phyloP scores from a whole-genome alignment of 2,329 filamentous ascomycete species.

The Arthroderma sp. region DNA sequence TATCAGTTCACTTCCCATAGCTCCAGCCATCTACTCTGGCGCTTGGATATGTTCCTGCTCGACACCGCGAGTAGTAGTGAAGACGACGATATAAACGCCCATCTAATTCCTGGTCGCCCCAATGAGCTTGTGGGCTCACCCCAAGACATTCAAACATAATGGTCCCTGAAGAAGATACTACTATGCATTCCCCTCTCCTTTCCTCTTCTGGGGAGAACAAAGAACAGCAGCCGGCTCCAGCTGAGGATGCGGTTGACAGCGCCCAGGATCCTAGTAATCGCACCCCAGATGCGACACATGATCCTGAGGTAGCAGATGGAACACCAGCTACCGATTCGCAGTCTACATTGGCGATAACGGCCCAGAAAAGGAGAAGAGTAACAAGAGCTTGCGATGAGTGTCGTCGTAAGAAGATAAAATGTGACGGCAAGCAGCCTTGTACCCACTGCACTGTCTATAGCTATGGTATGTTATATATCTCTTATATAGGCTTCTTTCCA shows the following conservation, averaged over 20 bases:
- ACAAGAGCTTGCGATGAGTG: conserved; percentile 75
- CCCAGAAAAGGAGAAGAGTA: conserved; percentile 66
- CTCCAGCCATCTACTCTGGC: neutral
- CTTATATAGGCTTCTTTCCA: neutral
- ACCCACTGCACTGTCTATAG: conserved; percentile 97
- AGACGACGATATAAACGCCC: conserved; percentile 11
- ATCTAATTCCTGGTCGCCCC: conserved; percentile 7
- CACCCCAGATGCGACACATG: neutral
- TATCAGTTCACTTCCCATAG: neutral
- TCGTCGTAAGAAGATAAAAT: conserved; percentile 76
- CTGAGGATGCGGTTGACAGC: neutral
- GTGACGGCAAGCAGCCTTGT: conserved; percentile 74
- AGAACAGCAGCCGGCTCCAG: neutral
- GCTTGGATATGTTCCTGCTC: conserved; percentile 14
- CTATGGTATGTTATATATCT: conserved; percentile 56
- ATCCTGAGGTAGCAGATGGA: conserved; percentile 6
- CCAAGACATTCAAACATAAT: conserved; percentile 6
- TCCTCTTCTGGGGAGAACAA: neutral
- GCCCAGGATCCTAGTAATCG: neutral
- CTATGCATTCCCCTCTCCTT: neutral
- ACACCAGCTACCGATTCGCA: conserved; percentile 18
- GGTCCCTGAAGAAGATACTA: conserved; percentile 10
- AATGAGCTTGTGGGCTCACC: conserved; percentile 9
- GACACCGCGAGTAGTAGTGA: conserved; percentile 10
- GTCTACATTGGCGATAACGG: conserved; percentile 35